phyloP scores from a whole-genome alignment of 2,329 filamentous ascomycete species.

The Aspergillus pseudonomiae region DNA sequence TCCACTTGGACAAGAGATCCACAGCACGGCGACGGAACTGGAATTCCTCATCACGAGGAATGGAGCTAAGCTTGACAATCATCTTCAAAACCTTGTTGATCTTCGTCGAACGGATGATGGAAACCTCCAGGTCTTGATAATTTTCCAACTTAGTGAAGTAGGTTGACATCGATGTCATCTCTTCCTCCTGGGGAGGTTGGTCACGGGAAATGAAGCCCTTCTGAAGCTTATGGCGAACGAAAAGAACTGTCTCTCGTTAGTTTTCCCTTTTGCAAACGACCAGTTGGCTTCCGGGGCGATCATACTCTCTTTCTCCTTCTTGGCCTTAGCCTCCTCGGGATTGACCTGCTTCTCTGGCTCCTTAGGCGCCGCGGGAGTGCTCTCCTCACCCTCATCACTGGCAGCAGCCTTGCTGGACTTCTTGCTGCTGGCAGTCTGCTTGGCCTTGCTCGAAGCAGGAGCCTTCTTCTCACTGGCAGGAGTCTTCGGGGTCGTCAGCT shows the following conservation, averaged over 20 bases:
- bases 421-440: constrained; percentile 60
- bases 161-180: constrained; percentile 50
- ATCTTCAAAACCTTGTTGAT: constrained; percentile 98
- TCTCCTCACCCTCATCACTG: constrained; percentile 63
- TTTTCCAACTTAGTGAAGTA: constrained; percentile 73
- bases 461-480: constrained; percentile 54
- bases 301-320: constrained; percentile 61
- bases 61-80: constrained; percentile 82
- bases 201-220: constrained; percentile 89
- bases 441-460: constrained; percentile 55
- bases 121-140: constrained; percentile 78
- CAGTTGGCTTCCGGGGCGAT: constrained; percentile 1
- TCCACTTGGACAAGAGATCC: constrained; percentile 84
- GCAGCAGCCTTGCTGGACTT: constrained; percentile 60
- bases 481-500: constrained; percentile 62
- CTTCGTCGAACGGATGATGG: constrained; percentile 88
- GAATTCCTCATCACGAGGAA: constrained; percentile 87
- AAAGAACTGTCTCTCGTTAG: constrained; percentile 65
- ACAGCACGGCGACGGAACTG: constrained; percentile 84
- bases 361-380: constrained; percentile 57
- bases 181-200: constrained; percentile 78
- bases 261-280: not conserved
- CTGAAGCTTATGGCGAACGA: constrained; percentile 90
- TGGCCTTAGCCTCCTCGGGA: constrained; percentile 57
- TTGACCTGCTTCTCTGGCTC: constrained; percentile 58